phyloP scores from a whole-genome alignment of 1,284 basidiomycete genomes.

The Gymnopus androsaceus region DNA sequence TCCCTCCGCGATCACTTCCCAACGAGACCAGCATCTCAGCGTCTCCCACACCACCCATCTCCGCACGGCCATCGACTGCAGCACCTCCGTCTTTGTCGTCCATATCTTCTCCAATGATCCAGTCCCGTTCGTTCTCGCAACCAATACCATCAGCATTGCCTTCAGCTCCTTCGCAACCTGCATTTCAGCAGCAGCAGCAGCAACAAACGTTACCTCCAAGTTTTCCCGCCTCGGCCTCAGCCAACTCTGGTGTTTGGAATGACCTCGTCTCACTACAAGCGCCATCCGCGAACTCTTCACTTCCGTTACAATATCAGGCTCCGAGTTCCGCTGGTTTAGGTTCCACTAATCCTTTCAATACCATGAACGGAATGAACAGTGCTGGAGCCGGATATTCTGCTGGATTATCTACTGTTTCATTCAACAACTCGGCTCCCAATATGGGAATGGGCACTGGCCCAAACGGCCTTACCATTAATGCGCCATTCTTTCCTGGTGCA shows the following conservation, averaged over 20 bases:
- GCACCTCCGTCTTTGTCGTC: conserved; percentile 8
- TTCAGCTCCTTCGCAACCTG: conserved; percentile 2
- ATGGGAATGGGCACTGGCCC: conserved; percentile 18
- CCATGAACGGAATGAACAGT: conserved; percentile 17
- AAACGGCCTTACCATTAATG: conserved; percentile 9
- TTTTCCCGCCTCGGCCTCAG: neutral
- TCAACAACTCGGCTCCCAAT: conserved; percentile 5
- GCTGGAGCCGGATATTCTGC: conserved; percentile 16
- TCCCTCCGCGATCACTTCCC: conserved; percentile 18
- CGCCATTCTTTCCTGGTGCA: conserved; percentile 22
- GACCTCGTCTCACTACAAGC: conserved; percentile 54
- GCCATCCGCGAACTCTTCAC: conserved; percentile 46
- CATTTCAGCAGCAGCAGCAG: conserved; percentile 15
- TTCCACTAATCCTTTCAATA: conserved; percentile 13
- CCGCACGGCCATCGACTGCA: conserved; percentile 13
- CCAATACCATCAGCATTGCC: conserved; percentile 23
- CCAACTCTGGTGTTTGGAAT: conserved; percentile 43
- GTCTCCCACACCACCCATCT: neutral
- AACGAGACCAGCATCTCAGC: neutral
- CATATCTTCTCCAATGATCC: conserved; percentile 7
- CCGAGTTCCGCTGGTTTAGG: conserved; percentile 18
- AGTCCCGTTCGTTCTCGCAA: conserved; percentile 33
- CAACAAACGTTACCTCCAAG: conserved; percentile 19
- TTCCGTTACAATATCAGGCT: conserved; percentile 55
- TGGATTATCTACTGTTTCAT: no score